A percentile compares a stretch with the other conserved stretches of the same genome.
Evolutionary conservation across 2,329 filamentous ascomycete species (phyloP).

Genomic region (Neurospora sp.): DNA sequence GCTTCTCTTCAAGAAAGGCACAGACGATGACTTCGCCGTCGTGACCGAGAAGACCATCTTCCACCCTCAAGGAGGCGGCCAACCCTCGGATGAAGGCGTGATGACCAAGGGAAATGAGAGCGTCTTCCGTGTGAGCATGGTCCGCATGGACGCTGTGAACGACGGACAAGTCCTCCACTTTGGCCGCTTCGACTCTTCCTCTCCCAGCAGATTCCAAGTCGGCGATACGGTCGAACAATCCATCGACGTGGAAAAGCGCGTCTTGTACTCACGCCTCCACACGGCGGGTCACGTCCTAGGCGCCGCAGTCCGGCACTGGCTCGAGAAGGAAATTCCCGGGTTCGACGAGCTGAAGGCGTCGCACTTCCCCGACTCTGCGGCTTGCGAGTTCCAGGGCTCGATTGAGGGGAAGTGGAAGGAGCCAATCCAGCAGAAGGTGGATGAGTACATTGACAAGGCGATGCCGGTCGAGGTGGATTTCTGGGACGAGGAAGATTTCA

Average conservation of each 20-base stretch:
- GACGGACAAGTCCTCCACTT: slow-evolving; percentile 55
- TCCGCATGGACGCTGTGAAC: slow-evolving; percentile 41
- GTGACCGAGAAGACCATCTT: slow-evolving; percentile 60
- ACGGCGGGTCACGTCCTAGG: slow-evolving; percentile 67
- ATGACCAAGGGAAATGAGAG: slow-evolving; percentile 30
- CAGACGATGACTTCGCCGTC: slow-evolving; percentile 42
- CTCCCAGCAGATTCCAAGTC: slow-evolving; percentile 23
- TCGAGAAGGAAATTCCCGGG: slow-evolving; percentile 37
- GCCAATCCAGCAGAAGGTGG: slow-evolving; percentile 49
- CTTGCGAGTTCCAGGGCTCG: slow-evolving; percentile 56
- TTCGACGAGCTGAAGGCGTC: slow-evolving; percentile 62
- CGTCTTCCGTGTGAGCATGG: slow-evolving; percentile 43
- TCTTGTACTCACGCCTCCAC: slow-evolving; percentile 57
- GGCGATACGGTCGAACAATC: slow-evolving; percentile 41
- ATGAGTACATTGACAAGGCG: slow-evolving; percentile 44
- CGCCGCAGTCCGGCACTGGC: slow-evolving; percentile 50
- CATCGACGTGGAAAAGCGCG: slow-evolving; percentile 50
- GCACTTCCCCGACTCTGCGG: slow-evolving; percentile 58
- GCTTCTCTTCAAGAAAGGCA: slow-evolving; percentile 47
- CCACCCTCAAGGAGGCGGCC: slow-evolving; percentile 64
- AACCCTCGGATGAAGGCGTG: slow-evolving; percentile 56
- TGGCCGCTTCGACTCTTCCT: slow-evolving; percentile 39
- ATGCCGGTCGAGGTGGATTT: slow-evolving; percentile 51
- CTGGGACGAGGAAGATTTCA: slow-evolving; percentile 56
- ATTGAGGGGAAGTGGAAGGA: slow-evolving; percentile 56